A percentile compares a stretch with the other conserved stretches of the same genome.
Evolutionary conservation across 139 green algal genomes (phyloP).

Genomic region (Raphidocelis subcapitata): DNA sequence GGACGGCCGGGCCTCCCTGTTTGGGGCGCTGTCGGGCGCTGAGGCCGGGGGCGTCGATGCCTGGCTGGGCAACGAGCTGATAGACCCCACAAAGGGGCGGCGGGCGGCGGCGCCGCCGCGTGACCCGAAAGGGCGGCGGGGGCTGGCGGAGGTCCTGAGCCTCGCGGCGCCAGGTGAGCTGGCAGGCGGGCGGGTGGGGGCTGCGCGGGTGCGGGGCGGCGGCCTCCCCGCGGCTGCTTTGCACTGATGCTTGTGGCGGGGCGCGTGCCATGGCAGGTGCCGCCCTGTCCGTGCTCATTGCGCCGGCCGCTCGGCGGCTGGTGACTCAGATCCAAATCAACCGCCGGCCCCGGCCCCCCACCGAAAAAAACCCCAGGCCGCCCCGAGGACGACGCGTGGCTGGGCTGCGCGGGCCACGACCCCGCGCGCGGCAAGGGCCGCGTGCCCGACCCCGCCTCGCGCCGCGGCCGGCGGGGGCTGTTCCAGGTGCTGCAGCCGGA

Average conservation of each 20-base stretch:
- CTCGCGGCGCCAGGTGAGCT: conserved; percentile 24
- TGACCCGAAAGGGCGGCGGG: conserved; percentile 15
- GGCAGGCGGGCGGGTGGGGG: not conserved
- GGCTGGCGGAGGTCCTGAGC: conserved; percentile 27
- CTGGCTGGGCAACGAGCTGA: conserved; percentile 35
- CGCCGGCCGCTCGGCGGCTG: too few relatives aligned
- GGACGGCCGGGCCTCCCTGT: conserved; percentile 16
- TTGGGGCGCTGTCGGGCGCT: conserved; percentile 20
- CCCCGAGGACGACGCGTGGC: conserved; percentile 26
- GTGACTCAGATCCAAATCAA: too few relatives aligned
- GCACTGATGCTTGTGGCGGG: too few relatives aligned
- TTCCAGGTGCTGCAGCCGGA: conserved; percentile 35
- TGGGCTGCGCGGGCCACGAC: conserved; percentile 30
- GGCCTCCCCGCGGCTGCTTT: not conserved
- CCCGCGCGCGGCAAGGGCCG: conserved; percentile 26
- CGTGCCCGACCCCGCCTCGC: conserved; percentile 1
- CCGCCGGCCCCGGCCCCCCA: too few relatives aligned
- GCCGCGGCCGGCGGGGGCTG: conserved; percentile 20
- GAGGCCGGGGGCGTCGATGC: conserved; percentile 24
- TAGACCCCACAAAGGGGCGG: conserved; percentile 38
- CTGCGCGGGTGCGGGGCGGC: not conserved
- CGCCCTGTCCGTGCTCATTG: too few relatives aligned
- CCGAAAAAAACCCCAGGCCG: conserved; percentile 2
- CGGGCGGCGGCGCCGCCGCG: conserved; percentile 11
- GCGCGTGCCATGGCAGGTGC: too few relatives aligned